Conservation (phyloP, 441 rosid genomes). For the Adansonia gregorii region DNA sequence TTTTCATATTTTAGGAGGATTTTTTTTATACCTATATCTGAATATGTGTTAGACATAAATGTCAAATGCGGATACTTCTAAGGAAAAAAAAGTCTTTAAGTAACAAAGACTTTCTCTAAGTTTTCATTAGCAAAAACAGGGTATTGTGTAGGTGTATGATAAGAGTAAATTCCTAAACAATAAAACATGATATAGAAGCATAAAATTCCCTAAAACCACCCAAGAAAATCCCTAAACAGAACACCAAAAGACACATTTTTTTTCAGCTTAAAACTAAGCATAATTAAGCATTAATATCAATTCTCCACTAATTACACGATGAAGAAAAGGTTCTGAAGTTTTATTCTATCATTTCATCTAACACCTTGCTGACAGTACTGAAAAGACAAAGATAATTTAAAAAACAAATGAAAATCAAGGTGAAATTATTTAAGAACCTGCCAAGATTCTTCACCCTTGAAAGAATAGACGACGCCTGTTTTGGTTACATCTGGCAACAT, state of each 20-base stretch:
- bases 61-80: too few species aligned
- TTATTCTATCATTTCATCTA: not conserved
- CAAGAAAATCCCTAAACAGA: not conserved
- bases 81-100: too few species aligned
- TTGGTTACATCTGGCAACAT: constrained; percentile 74
- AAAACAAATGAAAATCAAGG: not conserved
- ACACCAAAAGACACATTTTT: not conserved
- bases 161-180: not conserved
- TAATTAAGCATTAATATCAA: not conserved
- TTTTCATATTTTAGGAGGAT: too few species aligned
- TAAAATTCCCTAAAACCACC: not conserved
- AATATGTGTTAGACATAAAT: too few species aligned
- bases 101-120: not conserved
- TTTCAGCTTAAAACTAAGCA: not conserved
- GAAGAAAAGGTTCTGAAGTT: constrained; percentile 1
- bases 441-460: constrained; percentile 87
- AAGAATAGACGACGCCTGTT: constrained; percentile 45
- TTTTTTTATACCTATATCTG: too few species aligned
- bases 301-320: not conserved
- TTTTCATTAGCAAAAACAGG: not conserved
- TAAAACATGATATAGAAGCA: not conserved
- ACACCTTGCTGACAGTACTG: not conserved
- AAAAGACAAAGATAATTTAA: not conserved
- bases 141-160: not conserved
- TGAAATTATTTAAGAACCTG: constrained; percentile 49